phyloP scores from a whole-genome alignment of 305 asterid genomes.

The Nicotiana rustica region DNA sequence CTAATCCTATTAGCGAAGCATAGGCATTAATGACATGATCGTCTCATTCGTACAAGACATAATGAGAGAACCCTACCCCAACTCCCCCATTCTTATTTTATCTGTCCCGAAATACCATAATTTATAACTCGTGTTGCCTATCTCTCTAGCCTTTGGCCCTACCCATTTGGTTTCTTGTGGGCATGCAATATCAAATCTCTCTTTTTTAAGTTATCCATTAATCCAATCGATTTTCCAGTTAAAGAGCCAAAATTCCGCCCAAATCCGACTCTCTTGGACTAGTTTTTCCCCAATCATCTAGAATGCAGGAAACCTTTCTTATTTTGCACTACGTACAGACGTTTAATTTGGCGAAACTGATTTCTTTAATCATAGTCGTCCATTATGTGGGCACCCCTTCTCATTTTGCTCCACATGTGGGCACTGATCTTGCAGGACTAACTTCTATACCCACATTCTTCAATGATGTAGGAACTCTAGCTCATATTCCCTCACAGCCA shows the following conservation, averaged over 20 bases:
- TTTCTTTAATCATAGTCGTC: background rate
- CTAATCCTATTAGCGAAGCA: too few species aligned
- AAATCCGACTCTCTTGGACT: slow-evolving; percentile 8
- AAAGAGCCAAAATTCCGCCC: background rate
- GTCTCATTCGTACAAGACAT: too few species aligned
- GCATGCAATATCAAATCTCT: slow-evolving; percentile 24
- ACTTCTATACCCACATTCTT: background rate
- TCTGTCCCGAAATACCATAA: too few species aligned
- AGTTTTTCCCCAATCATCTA: background rate
- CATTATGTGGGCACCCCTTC: background rate
- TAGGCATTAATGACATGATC: too few species aligned
- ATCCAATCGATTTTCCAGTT: background rate
- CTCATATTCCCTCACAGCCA: background rate
- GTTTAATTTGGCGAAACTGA: too few species aligned
- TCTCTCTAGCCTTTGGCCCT: background rate
- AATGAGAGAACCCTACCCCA: too few species aligned
- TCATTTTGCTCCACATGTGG: background rate
- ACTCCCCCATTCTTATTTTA: too few species aligned
- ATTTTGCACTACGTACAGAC: background rate
- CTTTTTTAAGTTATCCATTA: background rate
- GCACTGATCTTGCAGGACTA: background rate
- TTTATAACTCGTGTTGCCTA: background rate
- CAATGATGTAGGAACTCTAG: background rate
- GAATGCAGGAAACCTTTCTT: background rate
- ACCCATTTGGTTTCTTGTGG: background rate